phyloP scores from a whole-genome alignment of 2,329 filamentous ascomycete species.

The Fusarium buxicola region DNA sequence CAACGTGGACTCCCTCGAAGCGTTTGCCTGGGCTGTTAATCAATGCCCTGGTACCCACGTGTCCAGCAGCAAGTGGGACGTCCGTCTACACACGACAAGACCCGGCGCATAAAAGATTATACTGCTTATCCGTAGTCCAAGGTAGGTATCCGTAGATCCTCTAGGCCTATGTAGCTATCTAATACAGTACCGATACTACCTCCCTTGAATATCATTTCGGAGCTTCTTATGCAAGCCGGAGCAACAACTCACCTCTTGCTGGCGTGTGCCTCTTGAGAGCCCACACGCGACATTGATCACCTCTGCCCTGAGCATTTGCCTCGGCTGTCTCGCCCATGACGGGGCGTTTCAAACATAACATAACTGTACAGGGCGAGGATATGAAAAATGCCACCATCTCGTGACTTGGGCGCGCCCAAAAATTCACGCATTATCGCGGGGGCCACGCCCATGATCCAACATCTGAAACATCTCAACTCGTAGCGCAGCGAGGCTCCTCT shows the following conservation, averaged over 20 bases:
- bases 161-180: no score
- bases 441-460: constrained; percentile 22
- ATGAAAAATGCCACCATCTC: constrained; percentile 11
- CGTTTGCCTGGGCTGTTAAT: background rate
- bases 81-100: background rate
- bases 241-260: constrained; percentile 8
- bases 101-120: constrained; percentile 22
- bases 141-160: no score
- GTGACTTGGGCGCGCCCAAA: constrained; percentile 14
- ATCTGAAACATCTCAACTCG: constrained; percentile 21
- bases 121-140: background rate
- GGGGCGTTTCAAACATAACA: constrained; percentile 31
- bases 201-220: no score
- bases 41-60: constrained; percentile 27
- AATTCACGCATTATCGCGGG: constrained; percentile 9
- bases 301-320: background rate
- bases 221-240: constrained; percentile 6
- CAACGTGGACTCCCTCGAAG: constrained; percentile 8
- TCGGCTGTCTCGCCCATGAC: constrained; percentile 19
- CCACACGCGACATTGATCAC: constrained; percentile 15
- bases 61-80: constrained; percentile 38
- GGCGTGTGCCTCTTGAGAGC: constrained; percentile 7
- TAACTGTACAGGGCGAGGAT: background rate
- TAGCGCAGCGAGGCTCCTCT: background rate
- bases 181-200: no score